phyloP scores from a whole-genome alignment of 495 filamentous ascomycete species.

The Tuber indicum region DNA sequence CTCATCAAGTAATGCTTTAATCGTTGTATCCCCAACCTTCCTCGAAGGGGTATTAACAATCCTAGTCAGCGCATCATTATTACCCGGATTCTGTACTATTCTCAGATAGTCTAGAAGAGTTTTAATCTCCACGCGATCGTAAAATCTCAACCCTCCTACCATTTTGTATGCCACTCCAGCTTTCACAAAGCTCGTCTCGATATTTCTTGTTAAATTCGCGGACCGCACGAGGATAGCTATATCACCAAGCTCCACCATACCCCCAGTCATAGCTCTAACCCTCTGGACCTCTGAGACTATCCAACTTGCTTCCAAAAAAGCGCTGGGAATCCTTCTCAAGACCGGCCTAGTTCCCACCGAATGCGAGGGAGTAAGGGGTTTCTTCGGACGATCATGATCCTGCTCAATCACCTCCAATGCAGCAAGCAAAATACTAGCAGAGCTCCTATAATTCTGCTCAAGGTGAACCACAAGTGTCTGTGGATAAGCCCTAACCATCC shows the following conservation, averaged over 20 bases:
- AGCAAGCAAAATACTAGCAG: constrained; percentile 73
- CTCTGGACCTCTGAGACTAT: constrained; percentile 80
- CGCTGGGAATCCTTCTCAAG: constrained; percentile 67
- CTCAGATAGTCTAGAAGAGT: constrained; percentile 81
- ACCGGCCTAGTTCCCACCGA: constrained; percentile 74
- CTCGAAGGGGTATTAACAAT: constrained; percentile 81
- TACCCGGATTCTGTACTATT: constrained; percentile 74
- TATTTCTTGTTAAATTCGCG: constrained; percentile 70
- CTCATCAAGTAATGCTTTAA: constrained; percentile 64
- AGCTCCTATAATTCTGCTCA: constrained; percentile 96
- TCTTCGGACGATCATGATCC: constrained; percentile 70
- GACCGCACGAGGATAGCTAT: constrained; percentile 82
- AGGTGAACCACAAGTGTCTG: constrained; percentile 75
- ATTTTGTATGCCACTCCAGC: constrained; percentile 86
- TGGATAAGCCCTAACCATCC: constrained; percentile 68
- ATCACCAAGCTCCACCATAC: constrained; percentile 66
- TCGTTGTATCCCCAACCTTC: constrained; percentile 73
- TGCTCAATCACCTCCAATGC: constrained; percentile 89
- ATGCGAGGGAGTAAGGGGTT: constrained; percentile 74
- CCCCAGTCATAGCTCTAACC: constrained; percentile 61
- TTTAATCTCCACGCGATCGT: constrained; percentile 87
- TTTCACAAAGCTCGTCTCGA: constrained; percentile 78
- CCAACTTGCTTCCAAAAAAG: constrained; percentile 75
- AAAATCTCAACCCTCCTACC: constrained; percentile 88
- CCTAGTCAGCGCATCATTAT: constrained; percentile 78